These are phyloP conservation scores for Xylariaceae sp. DNA, from an alignment of 2,329 filamentous ascomycete species.

Conservation along the genomic window DNA sequence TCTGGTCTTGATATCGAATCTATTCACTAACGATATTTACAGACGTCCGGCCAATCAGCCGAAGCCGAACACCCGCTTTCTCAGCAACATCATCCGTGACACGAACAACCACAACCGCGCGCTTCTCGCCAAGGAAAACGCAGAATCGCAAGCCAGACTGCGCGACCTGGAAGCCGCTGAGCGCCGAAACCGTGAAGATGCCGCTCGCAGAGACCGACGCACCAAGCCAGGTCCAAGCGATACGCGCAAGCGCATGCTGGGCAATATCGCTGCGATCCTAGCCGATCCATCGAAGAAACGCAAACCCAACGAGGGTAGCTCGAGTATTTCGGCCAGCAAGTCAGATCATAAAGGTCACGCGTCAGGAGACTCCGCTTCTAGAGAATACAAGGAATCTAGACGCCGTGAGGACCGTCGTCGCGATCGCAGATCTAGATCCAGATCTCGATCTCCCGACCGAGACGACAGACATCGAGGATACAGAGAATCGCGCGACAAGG, in stretches of 20 bases:
- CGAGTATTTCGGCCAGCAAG: conserved; percentile 10
- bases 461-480: conserved; percentile 13
- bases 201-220: conserved; percentile 33
- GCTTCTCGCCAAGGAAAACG: conserved; percentile 74
- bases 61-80: conserved; percentile 87
- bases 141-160: conserved; percentile 69
- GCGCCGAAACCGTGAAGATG: conserved; percentile 37
- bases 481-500: conserved; percentile 9
- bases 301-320: conserved; percentile 25
- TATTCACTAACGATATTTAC: conserved; percentile 5
- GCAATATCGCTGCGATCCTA: conserved; percentile 56
- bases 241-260: conserved; percentile 53
- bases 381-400: conserved; percentile 10
- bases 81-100: conserved; percentile 81
- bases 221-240: conserved; percentile 44
- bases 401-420: conserved; percentile 11
- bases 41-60: conserved; percentile 61
- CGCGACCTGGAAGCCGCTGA: conserved; percentile 51
- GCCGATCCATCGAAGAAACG: conserved; percentile 39
- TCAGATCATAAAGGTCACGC: conserved; percentile 6
- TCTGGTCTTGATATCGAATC: background rate
- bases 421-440: background rate
- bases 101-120: conserved; percentile 87
- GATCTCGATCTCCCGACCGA: conserved; percentile 11
- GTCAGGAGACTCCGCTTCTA: conserved; percentile 18